These are phyloP conservation scores for Hericium alpestre DNA, from an alignment of 768 basidiomycete species.

Conservation along the genomic window DNA sequence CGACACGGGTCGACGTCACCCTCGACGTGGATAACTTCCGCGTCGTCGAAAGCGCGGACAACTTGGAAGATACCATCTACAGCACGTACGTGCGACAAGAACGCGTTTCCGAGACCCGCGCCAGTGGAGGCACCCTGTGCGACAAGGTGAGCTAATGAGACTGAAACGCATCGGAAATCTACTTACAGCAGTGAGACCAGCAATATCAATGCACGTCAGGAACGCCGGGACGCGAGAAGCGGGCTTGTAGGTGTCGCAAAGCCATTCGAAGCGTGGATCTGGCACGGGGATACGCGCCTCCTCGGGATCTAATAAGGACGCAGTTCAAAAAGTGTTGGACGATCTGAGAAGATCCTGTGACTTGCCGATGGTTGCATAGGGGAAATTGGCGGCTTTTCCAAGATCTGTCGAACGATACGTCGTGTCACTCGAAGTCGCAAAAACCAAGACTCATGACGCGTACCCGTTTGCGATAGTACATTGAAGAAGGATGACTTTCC, in stretches of 20 bases:
- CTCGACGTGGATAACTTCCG: slow-evolving; percentile 99
- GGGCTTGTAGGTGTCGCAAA: slow-evolving; percentile 86
- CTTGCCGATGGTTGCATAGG: slow-evolving; percentile 80
- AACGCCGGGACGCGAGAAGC: slow-evolving; percentile 81
- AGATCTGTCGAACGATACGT: slow-evolving; percentile 40
- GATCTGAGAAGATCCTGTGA: slow-evolving; percentile 37
- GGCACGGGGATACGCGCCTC: slow-evolving; percentile 95
- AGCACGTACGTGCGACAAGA: slow-evolving; percentile 93
- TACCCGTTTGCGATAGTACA: slow-evolving; percentile 82
- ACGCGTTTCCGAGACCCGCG: slow-evolving; percentile 94
- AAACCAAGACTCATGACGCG: slow-evolving; percentile 17
- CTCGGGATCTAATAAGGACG: slow-evolving; percentile 13
- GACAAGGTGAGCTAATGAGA: not conserved
- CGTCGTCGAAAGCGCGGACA: slow-evolving; percentile 94
- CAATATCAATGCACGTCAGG: slow-evolving; percentile 97
- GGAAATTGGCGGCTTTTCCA: slow-evolving; percentile 94
- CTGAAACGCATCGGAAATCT: not conserved
- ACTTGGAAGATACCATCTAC: slow-evolving; percentile 99
- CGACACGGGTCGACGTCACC: slow-evolving; percentile 93
- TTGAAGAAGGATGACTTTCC: slow-evolving; percentile 99
- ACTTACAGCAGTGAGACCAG: slow-evolving; percentile 85
- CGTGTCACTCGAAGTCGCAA: slow-evolving; percentile 9
- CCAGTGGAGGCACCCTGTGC: slow-evolving; percentile 88
- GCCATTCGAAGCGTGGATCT: slow-evolving; percentile 90
- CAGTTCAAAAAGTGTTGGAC: no score